These are phyloP conservation scores for Dactylella cylindrospora DNA, from an alignment of 2,329 filamentous ascomycete species.

Conservation along the genomic window DNA sequence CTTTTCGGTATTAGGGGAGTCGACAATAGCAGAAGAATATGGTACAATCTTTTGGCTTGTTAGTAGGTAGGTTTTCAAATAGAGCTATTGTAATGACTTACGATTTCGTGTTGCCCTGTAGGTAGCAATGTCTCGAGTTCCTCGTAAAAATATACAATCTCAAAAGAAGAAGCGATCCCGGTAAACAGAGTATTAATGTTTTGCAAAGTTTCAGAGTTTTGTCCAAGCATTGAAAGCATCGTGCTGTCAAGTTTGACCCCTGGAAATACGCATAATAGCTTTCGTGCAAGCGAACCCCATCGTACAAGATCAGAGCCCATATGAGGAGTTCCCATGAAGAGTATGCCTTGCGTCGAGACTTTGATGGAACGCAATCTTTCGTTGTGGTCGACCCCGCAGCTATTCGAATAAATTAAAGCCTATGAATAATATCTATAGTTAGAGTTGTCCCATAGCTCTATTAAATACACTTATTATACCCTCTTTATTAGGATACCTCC, in stretches of 20 bases:
- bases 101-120: slow-evolving; percentile 45
- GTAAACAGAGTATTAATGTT: slow-evolving; percentile 73
- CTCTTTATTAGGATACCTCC: slow-evolving; percentile 48
- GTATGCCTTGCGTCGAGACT: slow-evolving; percentile 65
- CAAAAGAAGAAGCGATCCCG: slow-evolving; percentile 69
- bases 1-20: slow-evolving; percentile 45
- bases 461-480: slow-evolving; percentile 19
- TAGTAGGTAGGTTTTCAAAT: background rate
- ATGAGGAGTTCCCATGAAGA: slow-evolving; percentile 77
- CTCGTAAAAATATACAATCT: slow-evolving; percentile 71
- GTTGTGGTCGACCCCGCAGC: slow-evolving; percentile 48
- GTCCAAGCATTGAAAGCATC: slow-evolving; percentile 69
- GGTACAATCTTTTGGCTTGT: slow-evolving; percentile 63
- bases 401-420: slow-evolving; percentile 48
- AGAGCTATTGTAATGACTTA: slow-evolving; percentile 13
- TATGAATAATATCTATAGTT: slow-evolving; percentile 7
- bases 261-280: slow-evolving; percentile 67
- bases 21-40: slow-evolving; percentile 67
- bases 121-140: slow-evolving; percentile 68
- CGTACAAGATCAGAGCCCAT: slow-evolving; percentile 67
- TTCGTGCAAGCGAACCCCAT: slow-evolving; percentile 68
- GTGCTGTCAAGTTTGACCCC: slow-evolving; percentile 68
- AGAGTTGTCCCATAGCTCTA: background rate
- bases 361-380: slow-evolving; percentile 48
- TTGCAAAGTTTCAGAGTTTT: slow-evolving; percentile 71